Conservation (phyloP, 2,329 filamentous ascomycete genomes). For the Aspergillus neoniger region DNA sequence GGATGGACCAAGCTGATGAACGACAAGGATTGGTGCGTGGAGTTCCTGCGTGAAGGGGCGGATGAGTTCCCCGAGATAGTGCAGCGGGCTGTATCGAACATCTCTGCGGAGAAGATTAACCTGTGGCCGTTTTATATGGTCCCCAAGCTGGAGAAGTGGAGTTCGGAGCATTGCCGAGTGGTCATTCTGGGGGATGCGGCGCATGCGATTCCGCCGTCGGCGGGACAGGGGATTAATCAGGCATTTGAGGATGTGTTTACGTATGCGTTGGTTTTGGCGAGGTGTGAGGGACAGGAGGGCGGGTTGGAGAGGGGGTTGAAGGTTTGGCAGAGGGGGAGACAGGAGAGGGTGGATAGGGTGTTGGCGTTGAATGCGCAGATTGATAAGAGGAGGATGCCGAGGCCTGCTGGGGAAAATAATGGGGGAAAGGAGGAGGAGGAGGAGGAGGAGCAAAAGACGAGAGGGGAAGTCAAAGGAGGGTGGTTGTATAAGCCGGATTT, state of each 20-base stretch:
- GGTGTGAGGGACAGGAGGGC: constrained; percentile 6
- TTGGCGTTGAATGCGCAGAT: constrained; percentile 53
- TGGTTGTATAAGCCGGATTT: constrained; percentile 50
- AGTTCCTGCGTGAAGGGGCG: constrained; percentile 38
- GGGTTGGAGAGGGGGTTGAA: constrained; percentile 32
- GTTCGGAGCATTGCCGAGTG: constrained; percentile 40
- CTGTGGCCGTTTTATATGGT: constrained; percentile 55
- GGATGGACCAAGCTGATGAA: constrained; percentile 47
- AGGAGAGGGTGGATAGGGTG: constrained; percentile 51
- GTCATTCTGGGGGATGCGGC: constrained; percentile 63
- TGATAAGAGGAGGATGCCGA: constrained; percentile 51
- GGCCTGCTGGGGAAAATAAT: background rate
- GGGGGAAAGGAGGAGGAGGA: constrained; percentile 14
- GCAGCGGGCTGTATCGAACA: constrained; percentile 39
- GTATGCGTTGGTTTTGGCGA: constrained; percentile 45
- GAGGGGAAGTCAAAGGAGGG: too few species aligned
- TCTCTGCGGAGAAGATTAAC: constrained; percentile 42
- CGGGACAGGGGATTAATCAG: constrained; percentile 61
- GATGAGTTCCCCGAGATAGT: constrained; percentile 42
- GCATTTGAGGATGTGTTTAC: constrained; percentile 58
- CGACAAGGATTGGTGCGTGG: constrained; percentile 45
- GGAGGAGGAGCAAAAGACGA: too few species aligned
- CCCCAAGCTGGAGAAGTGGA: constrained; percentile 51
- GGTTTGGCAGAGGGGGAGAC: constrained; percentile 53
- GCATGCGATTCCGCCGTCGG: constrained; percentile 62